A percentile compares a stretch with the other conserved stretches of the same genome.
Evolutionary conservation across 345 rosid species (phyloP).

Genomic region (Murraya koenigii): DNA sequence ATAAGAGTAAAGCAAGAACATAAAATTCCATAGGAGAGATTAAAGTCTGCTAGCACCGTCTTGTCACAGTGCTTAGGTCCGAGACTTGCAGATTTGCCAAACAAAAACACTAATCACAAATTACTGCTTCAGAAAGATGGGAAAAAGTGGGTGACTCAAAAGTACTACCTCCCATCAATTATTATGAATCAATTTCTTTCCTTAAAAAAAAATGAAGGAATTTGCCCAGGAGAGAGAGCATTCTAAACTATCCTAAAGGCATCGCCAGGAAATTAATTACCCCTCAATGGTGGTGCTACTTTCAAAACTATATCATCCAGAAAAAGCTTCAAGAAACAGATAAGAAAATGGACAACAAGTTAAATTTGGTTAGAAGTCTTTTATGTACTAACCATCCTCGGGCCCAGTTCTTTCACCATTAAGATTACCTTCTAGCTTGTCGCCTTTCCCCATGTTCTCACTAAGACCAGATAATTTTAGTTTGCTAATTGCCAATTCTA

Average conservation of each 20-base stretch:
- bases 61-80: background rate
- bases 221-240: background rate
- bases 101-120: background rate
- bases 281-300: background rate
- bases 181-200: background rate
- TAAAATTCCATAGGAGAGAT: background rate
- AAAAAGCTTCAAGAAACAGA: background rate
- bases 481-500: background rate
- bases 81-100: background rate
- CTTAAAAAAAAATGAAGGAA: background rate
- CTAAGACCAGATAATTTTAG: background rate
- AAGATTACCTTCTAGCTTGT: background rate
- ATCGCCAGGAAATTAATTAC: background rate
- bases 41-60: background rate
- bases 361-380: background rate
- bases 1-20: background rate
- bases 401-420: background rate
- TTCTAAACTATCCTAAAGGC: background rate
- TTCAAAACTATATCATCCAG: background rate
- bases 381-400: background rate
- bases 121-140: background rate
- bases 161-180: background rate
- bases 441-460: background rate
- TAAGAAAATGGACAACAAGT: background rate
- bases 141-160: background rate